Evolutionary conservation across 192 early-diverging fungal species (phyloP).

Genomic region (Backusella mclennaniae): DNA sequence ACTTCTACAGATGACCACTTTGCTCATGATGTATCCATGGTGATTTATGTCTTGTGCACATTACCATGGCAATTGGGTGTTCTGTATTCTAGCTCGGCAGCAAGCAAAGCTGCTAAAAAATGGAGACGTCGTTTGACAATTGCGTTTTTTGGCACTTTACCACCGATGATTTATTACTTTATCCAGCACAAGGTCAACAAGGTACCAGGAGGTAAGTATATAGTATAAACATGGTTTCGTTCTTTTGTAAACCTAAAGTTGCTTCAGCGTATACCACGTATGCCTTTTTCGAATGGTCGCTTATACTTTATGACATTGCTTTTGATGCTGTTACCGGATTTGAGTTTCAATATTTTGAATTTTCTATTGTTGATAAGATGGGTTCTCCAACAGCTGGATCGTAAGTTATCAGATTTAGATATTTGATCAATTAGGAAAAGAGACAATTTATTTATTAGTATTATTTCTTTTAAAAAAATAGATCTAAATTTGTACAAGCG

Average conservation of each 20-base stretch:
- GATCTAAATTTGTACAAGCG: not conserved
- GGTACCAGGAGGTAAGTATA: constrained; percentile 55
- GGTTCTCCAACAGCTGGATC: not conserved
- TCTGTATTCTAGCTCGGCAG: constrained; percentile 43
- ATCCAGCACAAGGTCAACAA: constrained; percentile 75
- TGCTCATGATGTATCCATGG: constrained; percentile 82
- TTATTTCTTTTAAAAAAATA: not conserved
- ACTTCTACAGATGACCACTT: constrained; percentile 79
- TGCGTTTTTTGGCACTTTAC: constrained; percentile 68
- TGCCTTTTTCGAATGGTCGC: constrained; percentile 82
- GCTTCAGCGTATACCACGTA: constrained; percentile 69
- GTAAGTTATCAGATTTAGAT: not conserved
- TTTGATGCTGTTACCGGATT: constrained; percentile 69
- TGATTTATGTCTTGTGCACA: constrained; percentile 70
- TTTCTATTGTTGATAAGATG: constrained; percentile 45
- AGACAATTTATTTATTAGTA: not conserved
- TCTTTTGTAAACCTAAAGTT: not conserved
- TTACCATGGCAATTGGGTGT: constrained; percentile 72
- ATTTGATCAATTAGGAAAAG: not conserved
- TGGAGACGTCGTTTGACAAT: constrained; percentile 54
- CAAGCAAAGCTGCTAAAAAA: constrained; percentile 37
- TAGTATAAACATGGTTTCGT: not conserved
- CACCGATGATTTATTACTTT: constrained; percentile 76
- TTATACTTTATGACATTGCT: constrained; percentile 74
- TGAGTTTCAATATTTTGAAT: constrained; percentile 61